Evolutionary conservation across 768 basidiomycete species (phyloP).

Genomic region (Baorangia bicolor): DNA sequence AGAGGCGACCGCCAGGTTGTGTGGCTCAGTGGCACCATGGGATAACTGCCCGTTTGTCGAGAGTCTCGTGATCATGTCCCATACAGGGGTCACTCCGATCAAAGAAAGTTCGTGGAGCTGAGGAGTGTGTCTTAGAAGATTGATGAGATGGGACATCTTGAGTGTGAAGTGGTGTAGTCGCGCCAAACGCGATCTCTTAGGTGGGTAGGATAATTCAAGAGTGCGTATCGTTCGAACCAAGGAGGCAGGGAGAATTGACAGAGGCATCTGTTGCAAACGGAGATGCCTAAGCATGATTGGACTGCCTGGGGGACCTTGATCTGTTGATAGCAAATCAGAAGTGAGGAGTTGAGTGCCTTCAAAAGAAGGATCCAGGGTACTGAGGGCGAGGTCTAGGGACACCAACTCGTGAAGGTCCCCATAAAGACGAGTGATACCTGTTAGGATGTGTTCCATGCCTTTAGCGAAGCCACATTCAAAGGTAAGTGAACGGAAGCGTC

Average conservation of each 20-base stretch:
- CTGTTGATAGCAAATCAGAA: slow-evolving; percentile 17
- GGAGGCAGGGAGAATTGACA: slow-evolving; percentile 36
- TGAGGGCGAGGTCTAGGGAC: slow-evolving; percentile 30
- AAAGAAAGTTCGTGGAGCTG: slow-evolving; percentile 44
- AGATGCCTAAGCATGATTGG: slow-evolving; percentile 31
- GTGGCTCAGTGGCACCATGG: slow-evolving; percentile 6
- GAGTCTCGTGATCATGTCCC: slow-evolving; percentile 29
- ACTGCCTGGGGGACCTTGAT: slow-evolving; percentile 1
- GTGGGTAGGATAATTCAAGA: slow-evolving; percentile 43
- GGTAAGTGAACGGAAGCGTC: slow-evolving; percentile 35
- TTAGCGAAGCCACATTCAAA: slow-evolving; percentile 32
- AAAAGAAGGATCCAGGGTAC: slow-evolving; percentile 26
- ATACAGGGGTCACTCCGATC: slow-evolving; percentile 41
- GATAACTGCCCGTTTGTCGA: slow-evolving; percentile 12
- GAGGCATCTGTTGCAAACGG: slow-evolving; percentile 42
- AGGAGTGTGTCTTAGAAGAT: slow-evolving; percentile 38
- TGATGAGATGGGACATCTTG: slow-evolving; percentile 41
- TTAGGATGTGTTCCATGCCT: slow-evolving; percentile 31
- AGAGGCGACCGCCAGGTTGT: slow-evolving; percentile 4
- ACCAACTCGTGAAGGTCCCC: slow-evolving; percentile 25
- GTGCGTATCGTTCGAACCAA: slow-evolving; percentile 40
- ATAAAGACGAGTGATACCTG: slow-evolving; percentile 15
- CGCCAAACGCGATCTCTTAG: slow-evolving; percentile 21
- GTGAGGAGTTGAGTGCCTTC: slow-evolving; percentile 26
- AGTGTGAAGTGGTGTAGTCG: slow-evolving; percentile 33